Percentiles rank a stretch among this genome's conserved stretches.
These are phyloP conservation scores for Chytriomyces sp. DNA, from an alignment of 192 early-diverging fungal genomes.

Conservation along the genomic window DNA sequence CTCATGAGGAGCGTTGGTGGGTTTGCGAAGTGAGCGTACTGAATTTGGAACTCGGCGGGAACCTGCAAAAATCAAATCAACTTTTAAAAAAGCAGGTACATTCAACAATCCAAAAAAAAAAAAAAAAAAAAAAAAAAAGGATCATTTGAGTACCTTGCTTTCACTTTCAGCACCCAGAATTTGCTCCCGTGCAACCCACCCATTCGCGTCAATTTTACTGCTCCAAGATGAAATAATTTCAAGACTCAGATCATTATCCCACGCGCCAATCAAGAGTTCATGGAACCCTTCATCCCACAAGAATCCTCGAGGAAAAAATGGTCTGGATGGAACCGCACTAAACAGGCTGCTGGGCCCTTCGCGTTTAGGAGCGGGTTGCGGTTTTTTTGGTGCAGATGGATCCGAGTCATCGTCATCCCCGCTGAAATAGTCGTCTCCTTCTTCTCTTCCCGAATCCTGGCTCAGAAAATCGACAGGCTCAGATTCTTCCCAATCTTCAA, in stretches of 20 bases:
- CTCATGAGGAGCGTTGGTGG: constrained; percentile 85
- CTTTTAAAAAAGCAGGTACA: neutral
- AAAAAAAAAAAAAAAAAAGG: neutral
- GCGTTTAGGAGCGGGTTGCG: constrained; percentile 54
- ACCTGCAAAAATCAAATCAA: constrained; percentile 43
- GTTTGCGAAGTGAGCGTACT: constrained; percentile 91
- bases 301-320: constrained; percentile 97
- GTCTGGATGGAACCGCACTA: constrained; percentile 81
- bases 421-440: constrained; percentile 56
- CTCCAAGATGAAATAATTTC: constrained; percentile 84
- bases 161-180: constrained; percentile 92
- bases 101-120: neutral
- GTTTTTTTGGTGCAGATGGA: constrained; percentile 17
- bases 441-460: constrained; percentile 64
- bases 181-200: constrained; percentile 95
- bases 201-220: constrained; percentile 72
- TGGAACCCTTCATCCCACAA: constrained; percentile 97
- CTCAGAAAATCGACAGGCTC: constrained; percentile 54
- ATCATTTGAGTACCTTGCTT: constrained; percentile 61
- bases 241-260: constrained; percentile 87
- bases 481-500: constrained; percentile 68
- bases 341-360: constrained; percentile 76
- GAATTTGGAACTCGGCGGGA: constrained; percentile 87
- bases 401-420: constrained; percentile 19
- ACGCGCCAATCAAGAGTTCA: constrained; percentile 78